Conservation (phyloP, 768 basidiomycete species). For the Coprinopsis marcescibilis region DNA sequence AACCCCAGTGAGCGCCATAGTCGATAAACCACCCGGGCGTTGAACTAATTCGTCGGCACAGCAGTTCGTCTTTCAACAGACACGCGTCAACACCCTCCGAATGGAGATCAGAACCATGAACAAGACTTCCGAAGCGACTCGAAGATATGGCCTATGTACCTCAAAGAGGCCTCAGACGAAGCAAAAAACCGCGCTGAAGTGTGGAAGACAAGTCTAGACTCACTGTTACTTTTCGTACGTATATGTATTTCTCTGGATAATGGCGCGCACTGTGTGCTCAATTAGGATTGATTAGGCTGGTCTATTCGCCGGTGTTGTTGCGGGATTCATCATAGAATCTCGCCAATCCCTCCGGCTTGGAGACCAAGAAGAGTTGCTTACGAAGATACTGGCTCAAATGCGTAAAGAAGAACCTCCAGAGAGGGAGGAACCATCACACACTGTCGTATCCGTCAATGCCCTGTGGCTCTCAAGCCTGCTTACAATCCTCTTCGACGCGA, state of each 20-base stretch:
- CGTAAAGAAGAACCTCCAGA: neutral
- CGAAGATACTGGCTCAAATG: conserved; percentile 2
- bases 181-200: neutral
- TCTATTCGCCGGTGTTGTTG: conserved; percentile 17
- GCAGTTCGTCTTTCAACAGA: too few relatives aligned
- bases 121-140: conserved; percentile 1
- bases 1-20: too few relatives aligned
- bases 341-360: conserved; percentile 14
- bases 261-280: neutral
- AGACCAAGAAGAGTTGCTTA: conserved; percentile 13
- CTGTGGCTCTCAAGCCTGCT: conserved; percentile 22
- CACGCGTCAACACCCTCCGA: too few relatives aligned
- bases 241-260: neutral
- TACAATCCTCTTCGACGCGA: conserved; percentile 20
- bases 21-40: too few relatives aligned
- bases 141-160: conserved; percentile 1
- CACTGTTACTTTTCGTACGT: conserved; percentile 3
- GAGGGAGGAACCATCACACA: conserved; percentile 10
- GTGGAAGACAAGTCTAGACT: conserved; percentile 4
- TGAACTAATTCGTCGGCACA: too few relatives aligned
- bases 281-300: conserved; percentile 13
- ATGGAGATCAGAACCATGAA: too few relatives aligned
- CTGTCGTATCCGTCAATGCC: conserved; percentile 17
- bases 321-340: conserved; percentile 17
- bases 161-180: neutral